Base-by-base conservation (phyloP, 176 grass and related monocot genomes). In the Guadua angustifolia region DNA sequence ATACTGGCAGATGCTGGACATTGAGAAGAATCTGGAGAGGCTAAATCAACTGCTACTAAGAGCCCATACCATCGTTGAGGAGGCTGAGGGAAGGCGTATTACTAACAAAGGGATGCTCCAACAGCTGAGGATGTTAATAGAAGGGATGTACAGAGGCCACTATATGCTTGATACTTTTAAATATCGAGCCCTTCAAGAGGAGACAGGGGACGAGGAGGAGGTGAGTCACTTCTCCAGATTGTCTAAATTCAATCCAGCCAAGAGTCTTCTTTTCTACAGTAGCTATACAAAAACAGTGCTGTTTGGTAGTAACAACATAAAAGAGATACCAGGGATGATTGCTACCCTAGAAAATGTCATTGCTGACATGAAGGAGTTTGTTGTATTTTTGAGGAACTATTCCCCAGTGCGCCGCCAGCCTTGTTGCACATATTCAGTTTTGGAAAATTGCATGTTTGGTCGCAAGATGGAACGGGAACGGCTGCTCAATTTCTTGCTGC, bases 21-120 rank as follows among this genome's bases (percentile, higher is more conserved):
- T 16, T 2, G 29, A 77, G 42, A 66, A 13, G 3, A 43, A 69
- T 8, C 43, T 88, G 40, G 67, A 74, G 46, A 32, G 53, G 19
- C 78, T 85, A 42, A 38, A 71, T 15, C 53, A 38, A 22, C 1
- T 89, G 83, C 64, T 85, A 21, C 63, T 89, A 1, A 50, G 65
- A 69, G 40, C 58, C 44, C 51, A 80, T 17, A 66, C 77, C 42
- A 80, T 79, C 43, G 3, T 45, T 0, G 43, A 45, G 43, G 43
- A 45, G 33, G 77, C 77, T 0, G 68, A 73, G 4, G 35, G 64
- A 2, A 59, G 69, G 24, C 19, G 13, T 29, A 55, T 73, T 24
- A 80, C 61, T 22, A 74, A 56, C 3, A 7, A 46, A 68, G 70
- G 14, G 38, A 81, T 81, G 85, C 59, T 81, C 12, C 58, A 74